Evolutionary conservation across 805 yeast genomes (phyloP).

Genomic region (Lipomyces starkeyi): DNA sequence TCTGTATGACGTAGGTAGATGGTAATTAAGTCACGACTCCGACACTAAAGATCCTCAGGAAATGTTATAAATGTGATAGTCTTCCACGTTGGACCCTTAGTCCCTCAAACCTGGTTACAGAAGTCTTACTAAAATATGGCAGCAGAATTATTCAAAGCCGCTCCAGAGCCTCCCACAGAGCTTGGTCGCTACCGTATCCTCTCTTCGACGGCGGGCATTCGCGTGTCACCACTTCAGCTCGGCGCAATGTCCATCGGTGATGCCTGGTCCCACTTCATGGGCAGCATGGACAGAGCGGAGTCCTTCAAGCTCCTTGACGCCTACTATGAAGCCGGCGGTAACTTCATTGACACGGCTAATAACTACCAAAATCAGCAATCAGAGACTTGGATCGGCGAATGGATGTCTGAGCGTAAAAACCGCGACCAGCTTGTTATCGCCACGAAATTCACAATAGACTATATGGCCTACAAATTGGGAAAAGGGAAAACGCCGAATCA

Average conservation of each 20-base stretch:
- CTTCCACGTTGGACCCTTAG: too few relatives aligned
- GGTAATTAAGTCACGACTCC: too few relatives aligned
- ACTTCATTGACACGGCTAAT: conserved; percentile 41
- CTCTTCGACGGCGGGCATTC: conserved; percentile 40
- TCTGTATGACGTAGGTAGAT: too few relatives aligned
- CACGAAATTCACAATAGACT: conserved; percentile 46
- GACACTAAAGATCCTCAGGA: too few relatives aligned
- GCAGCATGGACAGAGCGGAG: conserved; percentile 21
- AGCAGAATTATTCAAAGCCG: conserved; percentile 6
- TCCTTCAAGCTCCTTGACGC: conserved; percentile 38
- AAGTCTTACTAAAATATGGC: neutral
- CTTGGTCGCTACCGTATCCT: conserved; percentile 36
- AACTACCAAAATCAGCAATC: conserved; percentile 39
- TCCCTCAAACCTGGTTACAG: too few relatives aligned
- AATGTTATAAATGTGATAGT: too few relatives aligned
- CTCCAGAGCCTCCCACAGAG: conserved; percentile 1
- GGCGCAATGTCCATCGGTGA: conserved; percentile 42
- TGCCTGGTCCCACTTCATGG: conserved; percentile 33
- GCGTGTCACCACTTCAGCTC: conserved; percentile 40
- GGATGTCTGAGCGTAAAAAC: conserved; percentile 39
- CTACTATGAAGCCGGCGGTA: conserved; percentile 40
- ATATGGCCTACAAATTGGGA: conserved; percentile 3
- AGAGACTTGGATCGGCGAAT: conserved; percentile 42
- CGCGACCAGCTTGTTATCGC: conserved; percentile 41
- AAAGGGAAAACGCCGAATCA: conserved; percentile 7